phyloP scores from a whole-genome alignment of 2,329 filamentous ascomycete genomes.

The Cladobotryum mycophilum region DNA sequence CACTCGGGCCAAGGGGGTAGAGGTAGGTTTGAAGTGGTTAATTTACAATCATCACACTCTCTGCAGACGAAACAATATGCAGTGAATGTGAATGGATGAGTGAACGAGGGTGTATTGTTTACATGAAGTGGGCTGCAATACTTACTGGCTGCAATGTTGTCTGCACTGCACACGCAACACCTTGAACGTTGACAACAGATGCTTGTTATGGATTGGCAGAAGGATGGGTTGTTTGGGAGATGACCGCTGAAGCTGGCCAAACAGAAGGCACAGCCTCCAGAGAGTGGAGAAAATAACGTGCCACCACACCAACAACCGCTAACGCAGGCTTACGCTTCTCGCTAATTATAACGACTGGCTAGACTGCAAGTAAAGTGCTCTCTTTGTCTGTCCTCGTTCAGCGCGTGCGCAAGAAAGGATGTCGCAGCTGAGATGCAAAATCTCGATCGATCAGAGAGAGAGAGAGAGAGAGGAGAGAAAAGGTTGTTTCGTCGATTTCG shows the following conservation, averaged over 20 bases:
- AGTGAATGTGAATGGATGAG: too few species aligned
- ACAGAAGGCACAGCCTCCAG: constrained; percentile 6
- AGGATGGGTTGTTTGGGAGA: constrained; percentile 12
- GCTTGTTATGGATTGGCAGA: constrained; percentile 3
- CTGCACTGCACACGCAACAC: constrained; percentile 8
- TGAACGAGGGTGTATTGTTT: too few species aligned
- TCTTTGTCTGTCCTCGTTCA: not conserved
- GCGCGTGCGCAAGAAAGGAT: not conserved
- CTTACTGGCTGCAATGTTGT: constrained; percentile 9
- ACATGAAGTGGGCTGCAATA: not conserved
- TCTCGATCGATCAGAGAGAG: too few species aligned
- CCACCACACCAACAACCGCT: constrained; percentile 3
- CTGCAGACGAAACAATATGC: too few species aligned
- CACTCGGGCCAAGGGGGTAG: not conserved
- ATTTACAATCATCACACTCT: not conserved
- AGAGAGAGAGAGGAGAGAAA: too few species aligned
- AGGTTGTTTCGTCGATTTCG: not conserved
- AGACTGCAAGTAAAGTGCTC: not conserved
- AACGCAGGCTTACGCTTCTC: not conserved
- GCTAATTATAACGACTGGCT: not conserved
- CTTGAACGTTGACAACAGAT: constrained; percentile 3
- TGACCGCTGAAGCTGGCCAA: constrained; percentile 7
- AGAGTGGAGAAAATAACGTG: constrained; percentile 8
- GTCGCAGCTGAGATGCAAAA: too few species aligned
- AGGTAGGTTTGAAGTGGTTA: not conserved